These are phyloP conservation scores for Fragilaria radians DNA, from an alignment of 108 stramenopile species.

Conservation along the genomic window DNA sequence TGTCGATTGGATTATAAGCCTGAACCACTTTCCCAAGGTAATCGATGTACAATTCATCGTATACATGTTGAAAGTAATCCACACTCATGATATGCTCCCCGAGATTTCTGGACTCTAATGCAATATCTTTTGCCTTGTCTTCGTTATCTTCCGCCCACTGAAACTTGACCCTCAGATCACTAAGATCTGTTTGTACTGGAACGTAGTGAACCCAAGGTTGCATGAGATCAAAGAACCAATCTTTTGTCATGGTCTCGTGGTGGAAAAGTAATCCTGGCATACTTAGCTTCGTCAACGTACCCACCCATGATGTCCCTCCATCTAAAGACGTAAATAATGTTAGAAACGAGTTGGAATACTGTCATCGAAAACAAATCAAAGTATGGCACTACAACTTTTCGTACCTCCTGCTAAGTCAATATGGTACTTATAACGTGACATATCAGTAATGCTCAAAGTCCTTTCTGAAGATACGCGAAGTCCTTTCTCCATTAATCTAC, in stretches of 20 bases:
- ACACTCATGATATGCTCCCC: background rate
- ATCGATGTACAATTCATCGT: background rate
- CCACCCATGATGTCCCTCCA: constrained; percentile 43
- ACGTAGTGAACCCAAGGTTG: constrained; percentile 12
- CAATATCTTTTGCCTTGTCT: constrained; percentile 2
- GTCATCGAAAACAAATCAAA: too few species aligned
- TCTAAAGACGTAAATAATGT: too few species aligned
- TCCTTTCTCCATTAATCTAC: background rate
- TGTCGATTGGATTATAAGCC: background rate
- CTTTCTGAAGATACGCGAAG: background rate
- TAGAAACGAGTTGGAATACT: too few species aligned
- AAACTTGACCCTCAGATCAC: constrained; percentile 7
- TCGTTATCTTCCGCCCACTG: constrained; percentile 8
- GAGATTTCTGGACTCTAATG: background rate
- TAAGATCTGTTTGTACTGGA: constrained; percentile 1
- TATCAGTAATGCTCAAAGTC: background rate
- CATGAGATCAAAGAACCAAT: constrained; percentile 6
- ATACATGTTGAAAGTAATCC: background rate
- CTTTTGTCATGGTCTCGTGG: constrained; percentile 16
- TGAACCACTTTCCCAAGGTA: background rate
- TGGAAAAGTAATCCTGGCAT: constrained; percentile 21
- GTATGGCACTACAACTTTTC: background rate
- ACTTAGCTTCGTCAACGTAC: constrained; percentile 31
- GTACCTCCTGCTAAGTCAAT: constrained; percentile 42
- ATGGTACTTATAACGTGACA: constrained; percentile 33